phyloP scores from a whole-genome alignment of 805 yeast species.

The Wickerhamomyces bisporus region DNA sequence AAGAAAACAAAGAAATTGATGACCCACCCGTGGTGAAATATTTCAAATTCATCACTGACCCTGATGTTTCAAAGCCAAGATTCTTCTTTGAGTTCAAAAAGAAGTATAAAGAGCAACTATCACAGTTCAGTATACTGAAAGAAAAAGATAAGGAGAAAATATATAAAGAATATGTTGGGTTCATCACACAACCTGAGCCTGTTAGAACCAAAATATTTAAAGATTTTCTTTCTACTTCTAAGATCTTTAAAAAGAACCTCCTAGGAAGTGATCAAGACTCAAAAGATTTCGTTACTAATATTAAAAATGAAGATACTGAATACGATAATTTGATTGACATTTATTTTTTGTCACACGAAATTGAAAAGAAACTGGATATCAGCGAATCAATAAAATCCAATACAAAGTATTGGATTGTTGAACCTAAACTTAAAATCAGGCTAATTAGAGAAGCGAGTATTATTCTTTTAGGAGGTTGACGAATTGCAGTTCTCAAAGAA shows the following conservation, averaged over 20 bases:
- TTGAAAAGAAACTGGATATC: conserved; percentile 2
- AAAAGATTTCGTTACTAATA: neutral
- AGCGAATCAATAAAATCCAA: conserved; percentile 5
- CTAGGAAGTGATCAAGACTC: neutral
- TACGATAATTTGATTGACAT: conserved; percentile 6
- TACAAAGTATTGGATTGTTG: conserved; percentile 9
- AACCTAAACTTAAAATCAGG: neutral
- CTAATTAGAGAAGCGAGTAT: neutral
- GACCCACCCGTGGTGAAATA: conserved; percentile 18
- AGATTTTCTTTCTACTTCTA: conserved; percentile 9
- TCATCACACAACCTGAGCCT: conserved; percentile 11
- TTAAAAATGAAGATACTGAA: neutral
- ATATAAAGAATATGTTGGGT: conserved; percentile 30
- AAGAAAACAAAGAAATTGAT: conserved; percentile 1
- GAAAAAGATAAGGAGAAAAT: conserved; percentile 33
- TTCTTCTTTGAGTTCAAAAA: conserved; percentile 37
- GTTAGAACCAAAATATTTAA: conserved; percentile 18
- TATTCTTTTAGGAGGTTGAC: neutral
- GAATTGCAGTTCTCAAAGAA: too few relatives aligned
- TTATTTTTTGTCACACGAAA: conserved; percentile 1
- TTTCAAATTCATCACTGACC: conserved; percentile 21
- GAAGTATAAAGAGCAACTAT: conserved; percentile 25
- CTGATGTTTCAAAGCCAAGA: conserved; percentile 21
- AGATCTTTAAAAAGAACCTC: conserved; percentile 17
- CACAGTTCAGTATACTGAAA: conserved; percentile 17